Conservation (phyloP, 139 green algal species). For the Chlorella ohadii region DNA sequence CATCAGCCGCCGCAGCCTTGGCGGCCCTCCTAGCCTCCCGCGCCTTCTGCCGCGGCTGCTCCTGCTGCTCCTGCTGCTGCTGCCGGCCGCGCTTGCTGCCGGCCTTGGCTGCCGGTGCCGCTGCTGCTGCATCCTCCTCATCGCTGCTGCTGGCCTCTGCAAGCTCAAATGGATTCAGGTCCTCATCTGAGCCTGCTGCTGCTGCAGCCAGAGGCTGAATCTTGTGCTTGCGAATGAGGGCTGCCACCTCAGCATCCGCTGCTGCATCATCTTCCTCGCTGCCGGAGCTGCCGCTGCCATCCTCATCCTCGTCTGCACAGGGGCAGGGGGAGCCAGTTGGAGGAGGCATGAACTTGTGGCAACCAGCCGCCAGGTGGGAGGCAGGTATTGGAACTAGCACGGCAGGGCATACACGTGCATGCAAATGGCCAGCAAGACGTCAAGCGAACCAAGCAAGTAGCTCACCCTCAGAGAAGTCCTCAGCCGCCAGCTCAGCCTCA, state of each 20-base stretch:
- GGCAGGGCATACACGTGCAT: neutral
- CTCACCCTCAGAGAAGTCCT: conserved; percentile 8
- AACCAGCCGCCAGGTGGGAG: too few relatives aligned
- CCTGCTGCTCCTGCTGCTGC: conserved; percentile 4
- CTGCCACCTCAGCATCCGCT: conserved; percentile 23
- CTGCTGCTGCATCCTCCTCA: neutral
- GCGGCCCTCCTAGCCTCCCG: neutral
- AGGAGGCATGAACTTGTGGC: neutral
- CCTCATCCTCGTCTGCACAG: conserved; percentile 32
- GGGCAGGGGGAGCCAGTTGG: neutral
- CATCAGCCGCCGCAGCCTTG: neutral
- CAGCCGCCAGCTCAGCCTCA: conserved; percentile 4
- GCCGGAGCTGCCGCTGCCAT: neutral
- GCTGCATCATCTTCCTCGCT: neutral
- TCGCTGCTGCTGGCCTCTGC: conserved; percentile 22
- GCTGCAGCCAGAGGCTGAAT: conserved; percentile 7
- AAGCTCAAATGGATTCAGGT: conserved; percentile 52
- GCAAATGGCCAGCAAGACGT: too few relatives aligned
- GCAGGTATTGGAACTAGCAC: too few relatives aligned
- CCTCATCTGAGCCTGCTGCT: neutral
- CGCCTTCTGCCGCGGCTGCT: neutral
- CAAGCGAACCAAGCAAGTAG: too few relatives aligned
- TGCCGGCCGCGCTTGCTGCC: conserved; percentile 14
- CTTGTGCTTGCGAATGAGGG: neutral
- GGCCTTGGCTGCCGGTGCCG: neutral